These are phyloP conservation scores for Martensiomyces pterosporus DNA, from an alignment of 192 early-diverging fungal genomes.

Conservation along the genomic window DNA sequence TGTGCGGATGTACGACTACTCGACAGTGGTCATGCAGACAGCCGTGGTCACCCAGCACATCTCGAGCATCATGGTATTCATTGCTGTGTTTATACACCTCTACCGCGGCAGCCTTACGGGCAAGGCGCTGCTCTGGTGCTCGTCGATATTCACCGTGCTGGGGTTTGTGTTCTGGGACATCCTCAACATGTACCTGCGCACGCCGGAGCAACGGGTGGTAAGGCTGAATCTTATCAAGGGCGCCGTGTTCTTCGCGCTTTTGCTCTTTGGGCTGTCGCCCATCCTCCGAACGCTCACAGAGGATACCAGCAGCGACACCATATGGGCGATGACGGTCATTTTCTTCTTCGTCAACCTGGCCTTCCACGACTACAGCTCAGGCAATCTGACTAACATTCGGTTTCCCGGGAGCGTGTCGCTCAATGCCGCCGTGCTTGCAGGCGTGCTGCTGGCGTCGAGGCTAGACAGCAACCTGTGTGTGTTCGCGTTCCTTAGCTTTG, in stretches of 20 bases:
- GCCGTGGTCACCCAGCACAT: constrained; percentile 82
- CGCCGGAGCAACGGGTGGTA: constrained; percentile 39
- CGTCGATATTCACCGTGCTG: constrained; percentile 53
- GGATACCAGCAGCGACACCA: constrained; percentile 85
- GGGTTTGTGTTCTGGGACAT: constrained; percentile 73
- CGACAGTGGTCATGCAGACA: constrained; percentile 71
- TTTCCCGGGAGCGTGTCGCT: constrained; percentile 95
- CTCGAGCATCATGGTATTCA: constrained; percentile 78
- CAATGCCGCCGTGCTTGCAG: constrained; percentile 93
- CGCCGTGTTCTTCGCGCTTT: constrained; percentile 67
- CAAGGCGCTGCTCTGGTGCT: constrained; percentile 55
- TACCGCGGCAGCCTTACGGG: constrained; percentile 56
- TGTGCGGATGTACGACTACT: constrained; percentile 78
- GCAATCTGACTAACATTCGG: constrained; percentile 48
- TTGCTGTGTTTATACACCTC: constrained; percentile 81
- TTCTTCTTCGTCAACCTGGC: constrained; percentile 82
- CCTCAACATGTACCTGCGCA: constrained; percentile 21
- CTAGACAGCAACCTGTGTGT: constrained; percentile 80
- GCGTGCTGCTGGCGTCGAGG: constrained; percentile 85
- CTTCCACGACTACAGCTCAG: constrained; percentile 80
- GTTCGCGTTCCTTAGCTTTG: constrained; percentile 81
- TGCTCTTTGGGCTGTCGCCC: constrained; percentile 81
- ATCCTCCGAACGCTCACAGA: constrained; percentile 88
- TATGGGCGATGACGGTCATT: constrained; percentile 85
- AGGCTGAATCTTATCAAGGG: constrained; percentile 53